Evolutionary conservation across 2,329 filamentous ascomycete genomes (phyloP).

Genomic region (Beauveria bassiana): DNA sequence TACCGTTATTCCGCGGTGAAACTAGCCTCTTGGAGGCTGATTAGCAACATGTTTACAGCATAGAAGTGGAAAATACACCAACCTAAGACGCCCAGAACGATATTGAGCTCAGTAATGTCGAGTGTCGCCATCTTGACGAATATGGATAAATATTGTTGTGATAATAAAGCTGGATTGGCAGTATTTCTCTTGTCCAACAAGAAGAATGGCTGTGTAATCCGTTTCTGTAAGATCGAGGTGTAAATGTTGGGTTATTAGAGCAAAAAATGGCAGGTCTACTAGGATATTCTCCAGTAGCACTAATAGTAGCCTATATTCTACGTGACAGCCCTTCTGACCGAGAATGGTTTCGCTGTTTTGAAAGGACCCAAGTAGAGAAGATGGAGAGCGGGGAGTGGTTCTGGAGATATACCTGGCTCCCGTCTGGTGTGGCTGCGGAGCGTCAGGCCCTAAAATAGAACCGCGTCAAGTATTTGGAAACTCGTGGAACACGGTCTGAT

Average conservation of each 20-base stretch:
- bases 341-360: no score
- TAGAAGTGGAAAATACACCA: no score
- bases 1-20: no score
- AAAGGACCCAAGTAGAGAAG: no score
- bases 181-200: conserved; percentile 8
- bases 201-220: neutral
- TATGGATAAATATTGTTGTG: neutral
- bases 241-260: no score
- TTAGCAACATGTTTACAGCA: no score
- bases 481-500: neutral
- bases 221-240: no score
- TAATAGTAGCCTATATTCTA: no score
- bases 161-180: neutral
- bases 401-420: neutral
- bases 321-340: no score
- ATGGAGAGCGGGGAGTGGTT: neutral
- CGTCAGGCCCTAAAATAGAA: neutral
- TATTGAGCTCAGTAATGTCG: conserved; percentile 43
- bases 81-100: conserved; percentile 40
- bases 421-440: neutral
- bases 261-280: no score
- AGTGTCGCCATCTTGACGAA: conserved; percentile 20
- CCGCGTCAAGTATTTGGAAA: neutral
- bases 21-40: no score
- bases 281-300: no score